Evolutionary conservation across 2,329 filamentous ascomycete genomes (phyloP).

Genomic region (Seiridium cupressi): DNA sequence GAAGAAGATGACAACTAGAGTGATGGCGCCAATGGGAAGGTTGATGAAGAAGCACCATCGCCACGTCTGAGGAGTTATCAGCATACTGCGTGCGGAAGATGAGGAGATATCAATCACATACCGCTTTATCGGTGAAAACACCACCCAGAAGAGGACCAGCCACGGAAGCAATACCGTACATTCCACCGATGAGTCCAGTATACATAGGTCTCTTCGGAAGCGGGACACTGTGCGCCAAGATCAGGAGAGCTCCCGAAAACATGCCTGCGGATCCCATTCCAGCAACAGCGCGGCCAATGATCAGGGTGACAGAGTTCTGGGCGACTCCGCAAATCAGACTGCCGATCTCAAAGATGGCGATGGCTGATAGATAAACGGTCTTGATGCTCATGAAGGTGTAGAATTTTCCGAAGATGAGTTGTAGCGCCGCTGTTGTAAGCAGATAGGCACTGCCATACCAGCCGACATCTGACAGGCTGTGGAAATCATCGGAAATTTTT

Average conservation of each 20-base stretch:
- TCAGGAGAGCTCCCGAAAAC: constrained; percentile 35
- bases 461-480: constrained; percentile 41
- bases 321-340: constrained; percentile 33
- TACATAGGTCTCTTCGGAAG: constrained; percentile 21
- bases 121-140: constrained; percentile 29
- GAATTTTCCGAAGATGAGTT: constrained; percentile 34
- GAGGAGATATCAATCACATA: constrained; percentile 11
- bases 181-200: constrained; percentile 22
- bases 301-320: constrained; percentile 24
- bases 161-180: constrained; percentile 39
- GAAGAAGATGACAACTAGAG: constrained; percentile 19
- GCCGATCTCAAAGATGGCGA: constrained; percentile 38
- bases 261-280: constrained; percentile 35
- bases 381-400: constrained; percentile 40
- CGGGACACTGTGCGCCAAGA: constrained; percentile 31
- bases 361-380: constrained; percentile 32
- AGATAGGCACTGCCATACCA: constrained; percentile 46
- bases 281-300: constrained; percentile 26
- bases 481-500: constrained; percentile 36
- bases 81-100: background rate
- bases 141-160: constrained; percentile 29
- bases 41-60: constrained; percentile 33
- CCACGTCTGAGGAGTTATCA: constrained; percentile 16
- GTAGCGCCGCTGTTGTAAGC: constrained; percentile 35
- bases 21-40: constrained; percentile 27